Percentiles rank a stretch among this genome's conserved stretches.
Conservation (phyloP, 1,139 yeast species). For the Zygosaccharomyces sapae region DNA sequence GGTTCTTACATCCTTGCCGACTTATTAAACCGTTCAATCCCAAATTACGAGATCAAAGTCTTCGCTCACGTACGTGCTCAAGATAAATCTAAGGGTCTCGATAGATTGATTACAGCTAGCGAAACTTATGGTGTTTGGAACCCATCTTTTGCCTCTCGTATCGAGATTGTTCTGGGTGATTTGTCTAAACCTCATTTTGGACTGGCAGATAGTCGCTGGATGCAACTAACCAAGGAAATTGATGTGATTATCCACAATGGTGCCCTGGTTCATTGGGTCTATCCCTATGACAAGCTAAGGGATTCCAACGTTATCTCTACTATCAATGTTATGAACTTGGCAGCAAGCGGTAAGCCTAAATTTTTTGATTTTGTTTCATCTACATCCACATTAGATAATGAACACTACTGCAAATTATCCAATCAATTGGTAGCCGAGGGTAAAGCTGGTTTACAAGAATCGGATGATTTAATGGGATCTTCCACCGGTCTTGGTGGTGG, state of each 20-base stretch:
- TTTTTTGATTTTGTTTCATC: slow-evolving; percentile 89
- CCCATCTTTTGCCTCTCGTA: slow-evolving; percentile 50
- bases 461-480: slow-evolving; percentile 80
- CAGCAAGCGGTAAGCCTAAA: slow-evolving; percentile 79
- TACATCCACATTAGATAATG: slow-evolving; percentile 86
- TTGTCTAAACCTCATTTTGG: slow-evolving; percentile 72
- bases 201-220: slow-evolving; percentile 55
- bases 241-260: slow-evolving; percentile 94
- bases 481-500: slow-evolving; percentile 81
- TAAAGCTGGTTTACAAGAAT: slow-evolving; percentile 67
- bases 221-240: slow-evolving; percentile 48
- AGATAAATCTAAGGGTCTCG: slow-evolving; percentile 61
- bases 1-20: slow-evolving; percentile 86
- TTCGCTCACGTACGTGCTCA: slow-evolving; percentile 91
- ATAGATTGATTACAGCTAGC: slow-evolving; percentile 73
- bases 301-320: slow-evolving; percentile 93
- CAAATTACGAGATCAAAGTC: slow-evolving; percentile 49
- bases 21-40: slow-evolving; percentile 49
- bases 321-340: slow-evolving; percentile 74
- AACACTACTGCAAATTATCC: slow-evolving; percentile 71
- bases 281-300: slow-evolving; percentile 83
- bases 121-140: slow-evolving; percentile 81
- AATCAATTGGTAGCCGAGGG: slow-evolving; percentile 66
- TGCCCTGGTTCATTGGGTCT: slow-evolving; percentile 98
- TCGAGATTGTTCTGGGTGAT: slow-evolving; percentile 80